Conservation (phyloP, 306 rosid genomes). For the Sicyos edulis region DNA sequence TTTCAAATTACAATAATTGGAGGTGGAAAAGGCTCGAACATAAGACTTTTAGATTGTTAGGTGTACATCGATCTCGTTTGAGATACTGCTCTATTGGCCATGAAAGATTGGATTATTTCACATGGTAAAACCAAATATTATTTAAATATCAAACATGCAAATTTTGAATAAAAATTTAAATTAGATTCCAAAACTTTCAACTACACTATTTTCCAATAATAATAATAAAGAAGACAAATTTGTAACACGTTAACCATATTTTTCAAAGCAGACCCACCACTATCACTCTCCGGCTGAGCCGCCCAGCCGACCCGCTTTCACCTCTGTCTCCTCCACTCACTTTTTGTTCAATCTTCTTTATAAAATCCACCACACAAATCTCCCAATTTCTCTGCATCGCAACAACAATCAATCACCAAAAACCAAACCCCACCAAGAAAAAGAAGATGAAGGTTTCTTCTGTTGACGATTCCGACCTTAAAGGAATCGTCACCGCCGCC, state of each 20-base stretch:
- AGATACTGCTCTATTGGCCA: too few relatives aligned
- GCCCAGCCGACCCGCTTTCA: constrained; percentile 17
- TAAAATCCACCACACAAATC: background rate
- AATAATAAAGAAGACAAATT: background rate
- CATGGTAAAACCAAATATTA: too few relatives aligned
- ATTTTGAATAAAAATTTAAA: too few relatives aligned
- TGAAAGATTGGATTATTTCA: too few relatives aligned
- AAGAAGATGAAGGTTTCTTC: constrained; percentile 15
- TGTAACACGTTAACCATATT: background rate
- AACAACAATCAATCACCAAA: too few relatives aligned
- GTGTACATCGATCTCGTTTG: too few relatives aligned
- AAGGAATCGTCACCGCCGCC: constrained; percentile 28
- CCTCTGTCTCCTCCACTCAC: background rate
- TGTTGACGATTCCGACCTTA: constrained; percentile 16
- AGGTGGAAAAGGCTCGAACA: too few relatives aligned
- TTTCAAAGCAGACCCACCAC: constrained; percentile 16
- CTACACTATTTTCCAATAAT: background rate
- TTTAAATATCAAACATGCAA: too few relatives aligned
- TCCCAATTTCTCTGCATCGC: background rate
- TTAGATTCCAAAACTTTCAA: too few relatives aligned
- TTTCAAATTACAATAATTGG: too few relatives aligned
- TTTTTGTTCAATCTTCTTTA: background rate
- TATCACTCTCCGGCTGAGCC: background rate
- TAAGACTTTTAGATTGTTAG: too few relatives aligned
- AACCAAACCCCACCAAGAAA: background rate